phyloP scores from a whole-genome alignment of 2,329 filamentous ascomycete species.

The Tolypocladium endophyticum region DNA sequence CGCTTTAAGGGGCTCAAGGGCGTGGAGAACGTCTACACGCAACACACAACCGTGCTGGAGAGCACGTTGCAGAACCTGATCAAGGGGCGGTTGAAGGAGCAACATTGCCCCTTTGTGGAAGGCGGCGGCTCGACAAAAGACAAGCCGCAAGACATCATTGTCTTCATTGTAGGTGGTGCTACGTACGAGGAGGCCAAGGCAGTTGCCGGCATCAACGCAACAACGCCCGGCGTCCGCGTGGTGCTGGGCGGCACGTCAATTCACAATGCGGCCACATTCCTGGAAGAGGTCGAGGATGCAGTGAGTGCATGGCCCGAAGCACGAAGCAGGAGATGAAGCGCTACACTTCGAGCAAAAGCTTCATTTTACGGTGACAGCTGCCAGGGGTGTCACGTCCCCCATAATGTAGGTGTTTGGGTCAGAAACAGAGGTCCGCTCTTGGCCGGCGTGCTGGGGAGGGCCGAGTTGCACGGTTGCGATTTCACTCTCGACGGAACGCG shows the following conservation, averaged over 20 bases:
- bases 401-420: not conserved
- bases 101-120: slow-evolving; percentile 89
- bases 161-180: slow-evolving; percentile 87
- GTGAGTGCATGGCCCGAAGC: slow-evolving; percentile 78
- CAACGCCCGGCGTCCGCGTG: slow-evolving; percentile 76
- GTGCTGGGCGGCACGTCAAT: slow-evolving; percentile 82
- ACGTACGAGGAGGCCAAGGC: slow-evolving; percentile 98
- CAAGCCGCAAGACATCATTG: slow-evolving; percentile 91
- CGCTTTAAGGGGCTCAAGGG: slow-evolving; percentile 92
- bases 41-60: slow-evolving; percentile 84
- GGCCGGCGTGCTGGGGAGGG: not conserved
- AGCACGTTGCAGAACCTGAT: slow-evolving; percentile 84
- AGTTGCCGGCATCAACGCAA: slow-evolving; percentile 89
- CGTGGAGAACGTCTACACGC: slow-evolving; percentile 97
- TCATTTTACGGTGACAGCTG: not conserved
- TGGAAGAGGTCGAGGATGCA: slow-evolving; percentile 86
- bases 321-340: slow-evolving; percentile 11
- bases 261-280: slow-evolving; percentile 78
- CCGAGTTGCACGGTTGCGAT: not conserved
- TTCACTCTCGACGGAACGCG: not conserved
- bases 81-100: slow-evolving; percentile 77
- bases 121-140: slow-evolving; percentile 78
- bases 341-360: not conserved
- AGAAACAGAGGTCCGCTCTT: not conserved
- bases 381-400: not conserved